These are phyloP conservation scores for Pouteria campechiana DNA, from an alignment of 179 eudicot genomes.

Conservation along the genomic window DNA sequence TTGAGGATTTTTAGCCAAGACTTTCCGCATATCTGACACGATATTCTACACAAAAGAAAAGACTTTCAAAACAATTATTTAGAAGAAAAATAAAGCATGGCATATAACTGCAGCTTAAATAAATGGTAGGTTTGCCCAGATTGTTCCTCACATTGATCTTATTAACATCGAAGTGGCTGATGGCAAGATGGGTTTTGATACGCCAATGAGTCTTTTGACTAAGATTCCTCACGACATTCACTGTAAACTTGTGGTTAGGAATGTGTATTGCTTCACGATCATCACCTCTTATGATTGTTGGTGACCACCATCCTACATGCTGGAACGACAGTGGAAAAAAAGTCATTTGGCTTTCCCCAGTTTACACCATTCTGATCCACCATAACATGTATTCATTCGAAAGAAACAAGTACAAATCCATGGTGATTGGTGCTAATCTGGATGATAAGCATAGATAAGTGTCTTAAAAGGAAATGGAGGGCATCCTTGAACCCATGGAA, in stretches of 20 bases:
- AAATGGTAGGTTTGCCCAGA: not conserved
- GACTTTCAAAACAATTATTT: no score
- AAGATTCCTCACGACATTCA: slow-evolving; percentile 48
- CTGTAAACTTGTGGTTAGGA: slow-evolving; percentile 44
- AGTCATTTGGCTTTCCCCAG: no score
- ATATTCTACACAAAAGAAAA: slow-evolving; percentile 20
- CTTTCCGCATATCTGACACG: slow-evolving; percentile 54
- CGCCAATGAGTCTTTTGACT: slow-evolving; percentile 60
- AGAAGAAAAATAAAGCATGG: no score
- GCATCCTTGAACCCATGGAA: no score
- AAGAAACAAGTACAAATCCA: no score
- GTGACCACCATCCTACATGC: slow-evolving; percentile 60
- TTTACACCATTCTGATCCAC: no score
- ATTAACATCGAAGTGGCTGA: slow-evolving; percentile 43
- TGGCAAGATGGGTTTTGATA: slow-evolving; percentile 38
- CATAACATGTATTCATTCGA: no score
- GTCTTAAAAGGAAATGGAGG: no score
- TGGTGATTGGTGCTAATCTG: no score
- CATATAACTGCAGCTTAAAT: no score
- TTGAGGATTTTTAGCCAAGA: slow-evolving; percentile 48
- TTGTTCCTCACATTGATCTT: slow-evolving; percentile 30
- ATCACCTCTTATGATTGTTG: slow-evolving; percentile 51
- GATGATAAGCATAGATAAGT: no score
- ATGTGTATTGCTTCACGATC: slow-evolving; percentile 57
- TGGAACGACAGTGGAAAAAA: slow-evolving; percentile 11